Percentiles rank a stretch among this genome's conserved stretches.
phyloP scores from a whole-genome alignment of 1,284 basidiomycete genomes.

The Schizophyllum commune region DNA sequence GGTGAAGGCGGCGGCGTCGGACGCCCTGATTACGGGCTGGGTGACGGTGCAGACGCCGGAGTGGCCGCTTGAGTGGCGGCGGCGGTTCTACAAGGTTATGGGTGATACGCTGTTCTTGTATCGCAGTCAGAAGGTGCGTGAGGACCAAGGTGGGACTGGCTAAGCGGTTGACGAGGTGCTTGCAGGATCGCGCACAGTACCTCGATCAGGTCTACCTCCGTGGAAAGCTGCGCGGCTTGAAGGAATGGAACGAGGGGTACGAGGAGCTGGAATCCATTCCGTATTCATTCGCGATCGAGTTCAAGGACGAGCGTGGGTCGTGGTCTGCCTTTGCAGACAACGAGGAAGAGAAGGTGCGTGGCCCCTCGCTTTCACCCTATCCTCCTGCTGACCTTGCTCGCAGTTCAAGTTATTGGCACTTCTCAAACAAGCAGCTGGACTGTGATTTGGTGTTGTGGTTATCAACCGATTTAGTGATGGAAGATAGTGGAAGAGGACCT shows the following conservation, averaged over 20 bases:
- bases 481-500: background rate
- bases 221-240: constrained; percentile 36
- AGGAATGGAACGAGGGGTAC: constrained; percentile 66
- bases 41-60: constrained; percentile 56
- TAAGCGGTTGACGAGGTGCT: constrained; percentile 1
- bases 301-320: constrained; percentile 36
- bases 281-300: constrained; percentile 62
- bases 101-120: constrained; percentile 43
- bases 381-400: background rate
- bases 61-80: constrained; percentile 48
- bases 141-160: too few species aligned
- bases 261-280: constrained; percentile 66
- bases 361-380: background rate
- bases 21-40: constrained; percentile 48
- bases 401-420: background rate
- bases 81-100: constrained; percentile 56
- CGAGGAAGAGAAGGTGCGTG: constrained; percentile 56
- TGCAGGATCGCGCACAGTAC: constrained; percentile 38
- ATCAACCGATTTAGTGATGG: background rate
- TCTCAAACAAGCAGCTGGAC: background rate
- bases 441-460: background rate
- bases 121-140: constrained; percentile 46
- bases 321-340: constrained; percentile 64
- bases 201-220: constrained; percentile 44
- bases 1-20: constrained; percentile 30